Base-by-base conservation (phyloP, 2,329 filamentous ascomycete species). In the Aspergillus bombycis region DNA sequence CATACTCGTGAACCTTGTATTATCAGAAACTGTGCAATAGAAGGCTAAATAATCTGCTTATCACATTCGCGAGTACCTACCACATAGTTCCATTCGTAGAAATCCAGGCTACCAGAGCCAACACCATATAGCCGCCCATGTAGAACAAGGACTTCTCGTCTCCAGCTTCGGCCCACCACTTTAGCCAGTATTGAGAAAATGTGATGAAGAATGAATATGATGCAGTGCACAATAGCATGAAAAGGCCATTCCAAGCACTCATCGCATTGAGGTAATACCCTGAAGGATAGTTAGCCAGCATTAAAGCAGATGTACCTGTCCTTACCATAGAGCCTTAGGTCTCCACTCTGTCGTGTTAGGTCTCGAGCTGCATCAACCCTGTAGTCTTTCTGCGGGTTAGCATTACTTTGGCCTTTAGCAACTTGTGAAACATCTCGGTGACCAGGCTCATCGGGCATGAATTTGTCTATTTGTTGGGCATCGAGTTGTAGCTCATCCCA, bases 121-220 rank as follows among this genome's bases (percentile, higher is more conserved):
- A 14, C 5, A 34, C 3, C 19, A 34, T 34, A 9, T 53, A 53
- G 9, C 50, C 50, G 0, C 9, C 30, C 30, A 53, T 53, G 28
- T 32, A 53, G 26, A 12, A 53, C 2, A 19, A 9, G 3, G 50
- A 14, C 4, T 11, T 12, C 10, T 34, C 11, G 1, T 7, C 10
- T 11, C 26, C 6, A 16, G 28, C 50, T 16, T 53, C 28, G 16
- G 50, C 26, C 50, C 28, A 53, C 50, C 50, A 53, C 34, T 36
- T 36, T 16, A 54, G 21, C 30, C 52, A 54, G 28, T 53, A 57
- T 19, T 60, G 34, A 5, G 57, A 58, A 41, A 58, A 58, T 2
- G 60, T 62, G 5, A 62, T 41, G 16, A 54, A 36, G 26, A 56
- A 53, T 2, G 58, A 61, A 45, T 62, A 64, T 30, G 46, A 53